Evolutionary conservation across 208 protist genomes (phyloP).

Genomic region (Acanthamoeba healyi): DNA sequence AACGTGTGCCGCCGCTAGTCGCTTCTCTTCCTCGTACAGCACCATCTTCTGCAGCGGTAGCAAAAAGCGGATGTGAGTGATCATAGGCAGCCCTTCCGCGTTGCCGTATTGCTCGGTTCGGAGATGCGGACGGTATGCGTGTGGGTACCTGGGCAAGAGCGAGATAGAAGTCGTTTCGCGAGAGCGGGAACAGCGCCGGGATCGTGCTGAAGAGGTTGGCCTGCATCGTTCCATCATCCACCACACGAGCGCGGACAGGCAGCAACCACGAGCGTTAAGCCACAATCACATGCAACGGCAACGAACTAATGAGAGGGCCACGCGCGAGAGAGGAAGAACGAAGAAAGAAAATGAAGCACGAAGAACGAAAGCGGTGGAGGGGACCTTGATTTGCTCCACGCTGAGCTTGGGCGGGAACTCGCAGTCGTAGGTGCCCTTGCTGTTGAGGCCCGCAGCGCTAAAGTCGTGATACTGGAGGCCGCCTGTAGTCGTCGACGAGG

Average conservation of each 20-base stretch:
- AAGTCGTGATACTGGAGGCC: background rate
- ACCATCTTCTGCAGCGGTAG: background rate
- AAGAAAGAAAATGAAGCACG: background rate
- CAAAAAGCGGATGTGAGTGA: too few species aligned
- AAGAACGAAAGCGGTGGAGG: background rate
- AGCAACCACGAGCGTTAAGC: too few species aligned
- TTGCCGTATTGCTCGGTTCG: too few species aligned
- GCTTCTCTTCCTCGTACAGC: background rate
- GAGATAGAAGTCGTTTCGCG: background rate
- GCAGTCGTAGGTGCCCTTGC: slow-evolving; percentile 7
- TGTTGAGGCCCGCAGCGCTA: background rate
- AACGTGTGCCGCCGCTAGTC: background rate
- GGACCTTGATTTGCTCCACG: background rate
- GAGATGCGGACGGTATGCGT: too few species aligned
- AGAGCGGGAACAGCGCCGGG: background rate
- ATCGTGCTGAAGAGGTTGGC: background rate
- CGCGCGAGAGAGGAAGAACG: too few species aligned
- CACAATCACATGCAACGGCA: too few species aligned
- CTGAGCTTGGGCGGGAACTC: background rate
- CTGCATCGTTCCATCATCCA: background rate
- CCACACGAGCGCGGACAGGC: background rate
- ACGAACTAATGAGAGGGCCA: too few species aligned
- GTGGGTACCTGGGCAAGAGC: background rate
- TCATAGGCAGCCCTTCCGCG: too few species aligned
- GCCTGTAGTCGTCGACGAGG: background rate